Evolutionary conservation across 2,329 filamentous ascomycete genomes (phyloP), one percentile per base, ranked within the genome.

Genomic region (Claviceps sp.): DNA sequence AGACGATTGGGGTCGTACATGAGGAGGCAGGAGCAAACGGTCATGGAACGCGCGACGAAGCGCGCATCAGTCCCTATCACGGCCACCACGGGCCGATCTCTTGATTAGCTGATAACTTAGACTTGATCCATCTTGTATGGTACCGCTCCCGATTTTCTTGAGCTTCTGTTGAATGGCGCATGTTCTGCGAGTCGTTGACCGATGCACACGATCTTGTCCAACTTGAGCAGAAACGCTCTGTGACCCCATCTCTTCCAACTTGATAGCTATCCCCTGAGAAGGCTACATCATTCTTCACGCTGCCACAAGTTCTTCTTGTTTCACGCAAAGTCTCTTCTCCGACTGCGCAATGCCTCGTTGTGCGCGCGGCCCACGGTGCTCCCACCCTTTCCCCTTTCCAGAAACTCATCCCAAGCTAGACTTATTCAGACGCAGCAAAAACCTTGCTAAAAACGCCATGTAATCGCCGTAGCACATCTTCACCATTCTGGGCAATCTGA

Each of bases 401-500:
- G 30, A 9, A 49, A 14, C 42, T 48, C 7, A 30, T 16, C 11
- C 24, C n/a, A 5, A 22, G 16, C 34, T 42, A 8, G 16, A 50
- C 14, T 24, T 44, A 45, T 22, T 54, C 52, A 5, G 51, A 37
- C 44, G 61, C 60, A 2, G 57, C 52, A 40, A 70, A 59, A 14
- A 68, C 59, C 52, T 59, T 60, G 36, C 59, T 56, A 57, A 87
- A 84, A 5, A 83, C 71, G 48, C 70, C 67, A 54, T 77, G 75
- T 36, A 87, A 64, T 52, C 71, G 71, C 24, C 68, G 63, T 46
- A 89, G 69, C 2, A 84, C 79, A 58, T 81, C 78, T 1, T 82
- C 78, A 3, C 67, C 67, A 55, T 75, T 75, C 63, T 76, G 68
- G 16, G 79, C 81, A 56, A 87, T 82, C 72, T 90, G 75, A 54